Percentiles rank a stretch among this genome's conserved stretches.
These are phyloP conservation scores for Xylaria flabelliformis DNA, from an alignment of 495 filamentous ascomycete species.

Conservation along the genomic window DNA sequence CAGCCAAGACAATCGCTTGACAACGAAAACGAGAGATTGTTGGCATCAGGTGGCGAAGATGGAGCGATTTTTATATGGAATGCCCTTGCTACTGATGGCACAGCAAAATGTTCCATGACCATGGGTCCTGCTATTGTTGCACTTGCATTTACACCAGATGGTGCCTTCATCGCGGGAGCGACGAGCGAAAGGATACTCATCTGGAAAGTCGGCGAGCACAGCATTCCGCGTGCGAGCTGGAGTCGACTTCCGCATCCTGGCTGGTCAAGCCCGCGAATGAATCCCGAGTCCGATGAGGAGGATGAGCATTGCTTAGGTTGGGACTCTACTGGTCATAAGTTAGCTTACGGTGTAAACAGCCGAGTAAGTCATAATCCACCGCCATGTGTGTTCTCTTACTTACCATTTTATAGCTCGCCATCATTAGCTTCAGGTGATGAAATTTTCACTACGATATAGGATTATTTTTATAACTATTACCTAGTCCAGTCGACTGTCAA, in stretches of 20 bases:
- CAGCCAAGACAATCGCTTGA: constrained; percentile 49
- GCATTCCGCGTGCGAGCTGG: constrained; percentile 71
- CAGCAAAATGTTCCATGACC: constrained; percentile 63
- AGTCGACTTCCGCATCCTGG: constrained; percentile 52
- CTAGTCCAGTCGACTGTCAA: not conserved
- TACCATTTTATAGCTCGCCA: constrained; percentile 47
- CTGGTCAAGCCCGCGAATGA: constrained; percentile 57
- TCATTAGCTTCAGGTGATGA: constrained; percentile 54
- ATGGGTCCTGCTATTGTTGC: constrained; percentile 65
- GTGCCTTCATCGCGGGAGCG: constrained; percentile 71
- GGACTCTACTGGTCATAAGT: constrained; percentile 76
- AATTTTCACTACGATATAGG: not conserved
- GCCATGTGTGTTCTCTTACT: constrained; percentile 19
- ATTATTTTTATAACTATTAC: not conserved
- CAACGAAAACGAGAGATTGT: constrained; percentile 53
- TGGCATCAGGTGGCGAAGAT: constrained; percentile 64
- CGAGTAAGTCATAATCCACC: constrained; percentile 59
- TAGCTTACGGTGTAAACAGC: constrained; percentile 74
- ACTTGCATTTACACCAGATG: constrained; percentile 74
- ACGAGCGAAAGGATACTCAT: constrained; percentile 69
- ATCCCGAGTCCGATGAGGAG: constrained; percentile 53
- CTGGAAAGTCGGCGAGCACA: constrained; percentile 73
- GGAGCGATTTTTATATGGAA: constrained; percentile 75
- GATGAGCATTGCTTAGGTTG: constrained; percentile 68
- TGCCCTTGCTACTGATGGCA: constrained; percentile 59